Conservation (phyloP, 768 basidiomycete genomes). For the Mycena chlorophos region DNA sequence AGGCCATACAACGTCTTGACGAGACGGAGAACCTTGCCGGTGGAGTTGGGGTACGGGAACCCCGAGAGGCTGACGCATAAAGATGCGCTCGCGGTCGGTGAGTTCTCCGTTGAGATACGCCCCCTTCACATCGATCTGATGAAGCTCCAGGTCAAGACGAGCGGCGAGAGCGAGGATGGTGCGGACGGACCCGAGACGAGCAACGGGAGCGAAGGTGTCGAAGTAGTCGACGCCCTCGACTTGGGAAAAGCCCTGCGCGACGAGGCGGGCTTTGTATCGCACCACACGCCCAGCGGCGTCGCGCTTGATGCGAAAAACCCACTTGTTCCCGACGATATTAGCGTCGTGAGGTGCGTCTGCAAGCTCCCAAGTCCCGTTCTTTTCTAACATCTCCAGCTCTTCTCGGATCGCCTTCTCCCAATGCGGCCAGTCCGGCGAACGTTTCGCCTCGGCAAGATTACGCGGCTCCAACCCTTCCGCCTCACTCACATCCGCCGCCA, state of each 20-base stretch:
- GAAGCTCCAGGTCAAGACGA: slow-evolving; percentile 26
- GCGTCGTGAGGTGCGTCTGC: slow-evolving; percentile 15
- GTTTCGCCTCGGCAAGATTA: slow-evolving; percentile 5
- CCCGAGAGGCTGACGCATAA: slow-evolving; percentile 35
- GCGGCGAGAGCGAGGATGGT: slow-evolving; percentile 31
- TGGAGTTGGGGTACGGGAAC: slow-evolving; percentile 6
- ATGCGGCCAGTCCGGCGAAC: slow-evolving; percentile 21
- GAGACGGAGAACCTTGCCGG: slow-evolving; percentile 4
- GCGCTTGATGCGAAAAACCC: slow-evolving; percentile 14
- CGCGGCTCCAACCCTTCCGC: slow-evolving; percentile 10
- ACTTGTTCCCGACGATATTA: slow-evolving; percentile 10
- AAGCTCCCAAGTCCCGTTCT: slow-evolving; percentile 15
- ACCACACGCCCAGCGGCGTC: slow-evolving; percentile 10
- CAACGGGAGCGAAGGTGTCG: slow-evolving; percentile 16
- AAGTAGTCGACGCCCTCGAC: slow-evolving; percentile 31
- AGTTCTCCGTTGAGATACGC: slow-evolving; percentile 16
- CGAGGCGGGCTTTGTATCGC: slow-evolving; percentile 25
- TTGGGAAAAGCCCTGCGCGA: slow-evolving; percentile 27
- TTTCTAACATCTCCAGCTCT: slow-evolving; percentile 16
- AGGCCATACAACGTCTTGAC: slow-evolving; percentile 12
- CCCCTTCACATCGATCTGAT: slow-evolving; percentile 32
- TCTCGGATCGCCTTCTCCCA: slow-evolving; percentile 23
- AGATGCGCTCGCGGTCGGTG: slow-evolving; percentile 26
- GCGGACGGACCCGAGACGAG: slow-evolving; percentile 10
- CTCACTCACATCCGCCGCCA: slow-evolving; percentile 15